Conservation (phyloP, 2,329 filamentous ascomycete genomes). For the Pseudopithomyces chartarum region DNA sequence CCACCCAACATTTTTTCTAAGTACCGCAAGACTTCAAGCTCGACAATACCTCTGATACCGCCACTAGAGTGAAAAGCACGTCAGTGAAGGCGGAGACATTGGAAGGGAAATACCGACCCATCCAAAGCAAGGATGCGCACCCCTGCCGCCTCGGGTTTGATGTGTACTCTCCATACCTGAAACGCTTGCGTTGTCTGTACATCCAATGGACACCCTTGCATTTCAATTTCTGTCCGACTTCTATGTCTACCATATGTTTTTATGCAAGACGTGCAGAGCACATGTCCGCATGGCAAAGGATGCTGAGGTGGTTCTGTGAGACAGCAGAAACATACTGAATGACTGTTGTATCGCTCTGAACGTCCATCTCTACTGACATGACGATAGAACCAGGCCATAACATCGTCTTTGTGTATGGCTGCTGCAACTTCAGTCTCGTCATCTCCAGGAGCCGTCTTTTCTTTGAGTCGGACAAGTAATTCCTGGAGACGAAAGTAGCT, state of each 20-base stretch:
- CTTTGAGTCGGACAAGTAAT: too few relatives aligned
- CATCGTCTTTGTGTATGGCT: too few relatives aligned
- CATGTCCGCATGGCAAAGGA: background rate
- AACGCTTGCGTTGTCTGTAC: background rate
- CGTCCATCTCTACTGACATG: too few relatives aligned
- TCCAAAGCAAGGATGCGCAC: slow-evolving; percentile 14
- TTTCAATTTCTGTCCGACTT: too few relatives aligned
- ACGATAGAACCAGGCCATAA: too few relatives aligned
- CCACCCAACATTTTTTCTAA: slow-evolving; percentile 49
- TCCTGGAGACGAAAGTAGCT: too few relatives aligned
- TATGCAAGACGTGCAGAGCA: too few relatives aligned
- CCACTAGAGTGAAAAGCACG: slow-evolving; percentile 2
- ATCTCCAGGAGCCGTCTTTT: too few relatives aligned
- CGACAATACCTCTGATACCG: slow-evolving; percentile 41
- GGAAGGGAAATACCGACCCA: slow-evolving; percentile 8
- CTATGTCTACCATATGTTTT: too few relatives aligned
- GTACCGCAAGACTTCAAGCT: slow-evolving; percentile 49
- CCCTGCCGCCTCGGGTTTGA: slow-evolving; percentile 2
- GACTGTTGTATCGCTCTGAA: too few relatives aligned
- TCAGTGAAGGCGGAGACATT: background rate
- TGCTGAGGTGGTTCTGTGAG: background rate
- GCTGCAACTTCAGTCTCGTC: too few relatives aligned
- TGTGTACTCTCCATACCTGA: background rate
- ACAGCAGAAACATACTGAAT: too few relatives aligned
- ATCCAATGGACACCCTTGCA: background rate